These are phyloP conservation scores for Chalciporus sp. DNA, from an alignment of 1,284 basidiomycete species.

Conservation along the genomic window DNA sequence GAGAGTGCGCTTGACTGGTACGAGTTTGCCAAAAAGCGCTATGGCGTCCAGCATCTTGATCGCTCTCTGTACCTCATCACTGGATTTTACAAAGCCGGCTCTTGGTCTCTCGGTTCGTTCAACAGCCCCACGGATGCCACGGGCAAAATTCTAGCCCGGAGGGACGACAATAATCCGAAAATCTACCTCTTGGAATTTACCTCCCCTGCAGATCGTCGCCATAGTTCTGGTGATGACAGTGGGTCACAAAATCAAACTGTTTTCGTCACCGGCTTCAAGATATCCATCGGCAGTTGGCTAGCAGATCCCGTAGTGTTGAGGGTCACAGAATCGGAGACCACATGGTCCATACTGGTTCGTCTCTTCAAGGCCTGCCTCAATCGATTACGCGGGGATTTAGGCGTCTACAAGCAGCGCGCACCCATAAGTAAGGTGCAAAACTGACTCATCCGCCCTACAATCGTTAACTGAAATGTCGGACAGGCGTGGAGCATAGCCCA, in stretches of 20 bases:
- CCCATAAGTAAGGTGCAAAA: not conserved
- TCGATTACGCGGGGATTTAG: not conserved
- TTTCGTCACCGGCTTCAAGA: conserved; percentile 1
- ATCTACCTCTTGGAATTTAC: not conserved
- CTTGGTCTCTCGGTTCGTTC: not conserved
- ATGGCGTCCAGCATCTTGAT: not conserved
- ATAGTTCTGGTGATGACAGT: not conserved
- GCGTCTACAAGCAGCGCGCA: not conserved
- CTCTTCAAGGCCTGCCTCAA: not conserved
- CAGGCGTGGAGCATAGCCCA: not conserved
- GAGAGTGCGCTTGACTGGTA: not conserved
- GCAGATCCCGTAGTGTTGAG: not conserved
- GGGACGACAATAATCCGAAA: not conserved
- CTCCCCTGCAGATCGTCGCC: not conserved
- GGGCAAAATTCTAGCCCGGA: not conserved
- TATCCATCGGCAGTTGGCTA: not conserved
- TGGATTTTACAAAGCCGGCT: not conserved
- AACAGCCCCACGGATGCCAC: not conserved
- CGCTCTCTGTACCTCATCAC: not conserved
- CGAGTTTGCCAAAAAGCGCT: not conserved
- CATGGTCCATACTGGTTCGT: not conserved
- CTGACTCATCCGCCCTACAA: not conserved
- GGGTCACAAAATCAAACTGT: conserved; percentile 1
- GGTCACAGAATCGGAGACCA: not conserved
- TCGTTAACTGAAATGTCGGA: too few relatives aligned